These are phyloP conservation scores for Ogataea salicorniae DNA, from an alignment of 805 yeast species.

Conservation along the genomic window DNA sequence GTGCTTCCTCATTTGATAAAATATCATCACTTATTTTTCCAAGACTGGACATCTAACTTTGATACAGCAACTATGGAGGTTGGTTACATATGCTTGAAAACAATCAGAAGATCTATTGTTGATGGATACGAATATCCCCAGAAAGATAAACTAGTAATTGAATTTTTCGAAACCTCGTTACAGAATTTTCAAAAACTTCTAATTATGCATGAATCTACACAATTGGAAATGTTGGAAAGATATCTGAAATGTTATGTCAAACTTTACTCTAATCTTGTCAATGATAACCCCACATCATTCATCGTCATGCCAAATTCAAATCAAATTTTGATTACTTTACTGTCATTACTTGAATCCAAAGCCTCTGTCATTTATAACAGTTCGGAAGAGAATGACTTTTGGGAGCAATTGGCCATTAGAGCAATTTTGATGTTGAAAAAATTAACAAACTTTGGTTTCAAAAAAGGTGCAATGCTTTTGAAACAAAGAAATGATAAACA, in stretches of 20 bases:
- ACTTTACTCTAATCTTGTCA: conserved; percentile 56
- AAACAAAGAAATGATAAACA: conserved; percentile 60
- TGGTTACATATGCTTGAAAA: conserved; percentile 74
- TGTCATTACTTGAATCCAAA: conserved; percentile 56
- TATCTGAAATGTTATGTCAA: conserved; percentile 74
- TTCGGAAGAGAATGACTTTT: conserved; percentile 54
- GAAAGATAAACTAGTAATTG: conserved; percentile 49
- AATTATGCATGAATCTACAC: conserved; percentile 44
- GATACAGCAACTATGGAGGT: conserved; percentile 61
- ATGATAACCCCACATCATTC: conserved; percentile 63
- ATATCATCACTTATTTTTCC: conserved; percentile 54
- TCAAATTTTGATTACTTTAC: conserved; percentile 55
- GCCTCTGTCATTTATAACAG: conserved; percentile 62
- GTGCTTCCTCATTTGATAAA: conserved; percentile 56
- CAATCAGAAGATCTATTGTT: conserved; percentile 62
- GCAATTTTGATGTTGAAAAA: conserved; percentile 60
- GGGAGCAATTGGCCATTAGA: conserved; percentile 71
- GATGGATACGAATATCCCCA: conserved; percentile 75
- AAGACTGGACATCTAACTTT: conserved; percentile 51
- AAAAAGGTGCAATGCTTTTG: conserved; percentile 59
- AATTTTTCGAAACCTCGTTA: conserved; percentile 53
- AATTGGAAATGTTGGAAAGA: conserved; percentile 53
- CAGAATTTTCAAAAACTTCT: conserved; percentile 58
- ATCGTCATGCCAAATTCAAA: conserved; percentile 60
- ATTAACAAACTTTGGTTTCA: conserved; percentile 55